A percentile compares a stretch with the other conserved stretches of the same genome.
phyloP scores from a whole-genome alignment of 164 flowering plant genomes.

The Chimonanthus praecox region DNA sequence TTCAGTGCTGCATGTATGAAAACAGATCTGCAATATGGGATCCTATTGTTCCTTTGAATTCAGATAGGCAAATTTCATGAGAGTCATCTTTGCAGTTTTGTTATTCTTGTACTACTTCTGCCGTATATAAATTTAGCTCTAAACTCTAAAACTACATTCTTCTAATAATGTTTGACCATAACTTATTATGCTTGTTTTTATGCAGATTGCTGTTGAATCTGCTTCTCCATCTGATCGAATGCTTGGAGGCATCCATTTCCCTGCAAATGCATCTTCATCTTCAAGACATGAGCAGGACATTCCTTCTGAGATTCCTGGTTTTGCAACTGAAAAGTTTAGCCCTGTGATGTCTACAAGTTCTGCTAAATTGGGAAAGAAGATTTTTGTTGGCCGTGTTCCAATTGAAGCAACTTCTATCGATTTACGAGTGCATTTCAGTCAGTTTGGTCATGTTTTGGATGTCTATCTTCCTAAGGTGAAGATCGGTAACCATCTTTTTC shows the following conservation, averaged over 20 bases:
- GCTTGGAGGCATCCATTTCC: constrained; percentile 1
- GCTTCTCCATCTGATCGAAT: constrained; percentile 18
- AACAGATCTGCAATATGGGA: background rate
- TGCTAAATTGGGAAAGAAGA: constrained; percentile 22
- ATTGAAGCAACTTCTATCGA: constrained; percentile 21
- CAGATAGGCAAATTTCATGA: background rate
- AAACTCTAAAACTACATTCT: background rate
- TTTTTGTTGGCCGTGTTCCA: constrained; percentile 21
- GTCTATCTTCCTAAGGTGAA: constrained; percentile 26
- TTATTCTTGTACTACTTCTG: background rate
- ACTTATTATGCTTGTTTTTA: background rate
- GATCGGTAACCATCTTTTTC: background rate
- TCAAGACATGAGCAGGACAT: constrained; percentile 2
- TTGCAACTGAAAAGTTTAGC: constrained; percentile 6
- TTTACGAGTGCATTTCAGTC: constrained; percentile 20
- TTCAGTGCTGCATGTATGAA: too few species aligned
- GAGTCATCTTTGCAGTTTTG: background rate
- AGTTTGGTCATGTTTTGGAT: constrained; percentile 21
- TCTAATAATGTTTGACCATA: background rate
- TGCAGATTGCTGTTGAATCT: constrained; percentile 23
- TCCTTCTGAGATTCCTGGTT: constrained; percentile 14
- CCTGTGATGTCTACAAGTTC: background rate
- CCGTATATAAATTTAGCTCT: background rate
- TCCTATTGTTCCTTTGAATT: background rate
- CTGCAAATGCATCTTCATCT: constrained; percentile 1